Evolutionary conservation across 1,139 yeast genomes (phyloP).

Genomic region (Suhomyces anneliseae): DNA sequence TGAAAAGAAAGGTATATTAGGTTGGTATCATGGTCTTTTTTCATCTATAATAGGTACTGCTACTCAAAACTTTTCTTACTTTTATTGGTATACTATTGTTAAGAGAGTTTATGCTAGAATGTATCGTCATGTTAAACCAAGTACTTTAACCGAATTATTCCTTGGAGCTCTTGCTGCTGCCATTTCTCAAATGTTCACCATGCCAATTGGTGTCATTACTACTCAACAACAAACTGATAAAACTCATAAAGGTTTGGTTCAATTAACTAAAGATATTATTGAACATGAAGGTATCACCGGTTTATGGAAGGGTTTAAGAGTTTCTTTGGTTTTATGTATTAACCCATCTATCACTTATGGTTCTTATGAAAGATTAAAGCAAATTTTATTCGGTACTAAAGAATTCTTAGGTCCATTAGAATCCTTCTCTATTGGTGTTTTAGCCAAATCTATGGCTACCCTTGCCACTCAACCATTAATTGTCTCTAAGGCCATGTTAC

Average conservation of each 20-base stretch:
- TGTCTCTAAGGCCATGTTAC: conserved; percentile 80
- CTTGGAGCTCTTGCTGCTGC: conserved; percentile 87
- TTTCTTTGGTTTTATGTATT: conserved; percentile 72
- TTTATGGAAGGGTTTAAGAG: conserved; percentile 84
- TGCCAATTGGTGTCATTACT: conserved; percentile 80
- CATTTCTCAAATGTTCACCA: conserved; percentile 76
- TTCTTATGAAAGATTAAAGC: conserved; percentile 69
- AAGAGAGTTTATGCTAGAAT: conserved; percentile 56
- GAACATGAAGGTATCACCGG: conserved; percentile 71
- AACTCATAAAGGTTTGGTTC: conserved; percentile 40
- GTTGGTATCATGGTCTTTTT: conserved; percentile 73
- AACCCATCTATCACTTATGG: conserved; percentile 91
- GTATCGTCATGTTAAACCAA: conserved; percentile 40
- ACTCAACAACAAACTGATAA: conserved; percentile 78
- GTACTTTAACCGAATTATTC: conserved; percentile 70
- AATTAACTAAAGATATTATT: conserved; percentile 55
- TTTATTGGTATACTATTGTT: conserved; percentile 82
- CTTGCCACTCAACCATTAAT: conserved; percentile 81
- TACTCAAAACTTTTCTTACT: conserved; percentile 79
- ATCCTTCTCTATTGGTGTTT: conserved; percentile 71
- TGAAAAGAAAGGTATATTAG: conserved; percentile 59
- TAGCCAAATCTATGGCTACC: conserved; percentile 81
- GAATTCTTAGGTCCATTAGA: conserved; percentile 60
- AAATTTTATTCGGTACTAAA: conserved; percentile 48
- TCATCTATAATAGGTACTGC: conserved; percentile 75